Base-by-base conservation (phyloP, 2,329 filamentous ascomycete species). In the Aspergillus versicolor region DNA sequence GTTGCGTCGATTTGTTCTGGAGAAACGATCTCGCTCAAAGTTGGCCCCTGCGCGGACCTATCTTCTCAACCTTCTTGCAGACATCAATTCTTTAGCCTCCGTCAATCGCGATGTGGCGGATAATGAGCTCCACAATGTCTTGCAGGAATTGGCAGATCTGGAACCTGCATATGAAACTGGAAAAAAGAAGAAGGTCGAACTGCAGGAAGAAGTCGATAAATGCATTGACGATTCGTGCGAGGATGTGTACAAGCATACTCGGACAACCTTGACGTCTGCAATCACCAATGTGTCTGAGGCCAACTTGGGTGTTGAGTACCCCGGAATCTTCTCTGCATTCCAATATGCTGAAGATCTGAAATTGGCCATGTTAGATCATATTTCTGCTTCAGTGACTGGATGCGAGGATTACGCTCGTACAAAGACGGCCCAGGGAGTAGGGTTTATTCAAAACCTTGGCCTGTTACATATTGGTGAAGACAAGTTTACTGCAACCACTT, bases 11-110 rank as follows among this genome's bases (percentile, higher is more conserved):
- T 99, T 99, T 65, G 94, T 99, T 7, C 82, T 99, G 24, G 94
- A 99, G 72, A 97, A 97, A 80, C 86, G 94, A 55, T 92, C 94
- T 47, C 86, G 92, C 30, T 97, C 94, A 8, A 99, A 99, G 78
- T 83, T 99, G 58, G 93, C 94, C 1, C 94, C 94, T 5, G 94
- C 94, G 6, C 92, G 92, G 75, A 97, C 93, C 2, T 99, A 99
- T 70, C 84, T 99, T 1, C 80, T 96, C 67, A 99, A 99, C 73
- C 88, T 97, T 24, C 82, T 99, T 34, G 89, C 91, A 65, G 94
- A 99, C 68, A 82, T 99, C 58, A 81, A 91, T 69, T 88, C 86
- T 4, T 81, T 99, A 42, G 93, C 93, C 5, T 86, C 82, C 0
- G 91, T 96, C 65, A 99, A 99, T 73, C 82, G 87, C 24, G 91